Base-by-base conservation (phyloP, 2,329 filamentous ascomycete species). In the Fusarium pininemorale region DNA sequence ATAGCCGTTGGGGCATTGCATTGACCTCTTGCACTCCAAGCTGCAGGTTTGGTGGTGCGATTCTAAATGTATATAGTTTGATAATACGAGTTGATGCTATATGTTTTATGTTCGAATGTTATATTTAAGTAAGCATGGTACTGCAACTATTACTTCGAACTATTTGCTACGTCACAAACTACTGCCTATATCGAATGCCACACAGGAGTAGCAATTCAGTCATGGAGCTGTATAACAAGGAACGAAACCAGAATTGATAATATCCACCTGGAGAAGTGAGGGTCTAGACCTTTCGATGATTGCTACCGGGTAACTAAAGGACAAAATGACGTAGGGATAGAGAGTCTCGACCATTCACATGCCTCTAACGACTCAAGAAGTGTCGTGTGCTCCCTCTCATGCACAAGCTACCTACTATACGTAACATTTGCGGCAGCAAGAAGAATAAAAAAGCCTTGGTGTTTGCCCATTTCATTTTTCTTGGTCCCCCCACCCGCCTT, bases 381-480 rank as follows among this genome's bases (percentile, higher is more conserved):
- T 32, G 24, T 47, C 41, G 28, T 45, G 35, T 59, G 35, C 53
- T 47, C 35, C 28, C 35, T 48, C 20, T 7, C 35, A 28, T 24
- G 12, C 15, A 24, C 16, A 32, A 45, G 24, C 24, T 26, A 14
- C 22, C 24, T 26, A 14, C 22, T 11, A 37, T 37, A 37, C 38
- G 26, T 64, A 55, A 54, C 41, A 38, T 44, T n/a, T 42, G 20
- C n/a, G 18, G n/a, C 13, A 38, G 24, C 20, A 35, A 41, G 28
- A 26, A 45, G 18, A 6, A 20, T n/a, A n/a, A 30, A 24, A 57
- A 64, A 69, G 70, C 69, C 70, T 72, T 57, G 54, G 54, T 37
- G 70, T 68, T 72, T 72, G 69, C 69, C 69, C 22, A 53, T 54
- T 30, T 26, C 35, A 38, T 30, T 18, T 28, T 48, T 28, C 20